Conservation (phyloP, 2,329 filamentous ascomycete genomes). For the Sclerotinia nivalis region DNA sequence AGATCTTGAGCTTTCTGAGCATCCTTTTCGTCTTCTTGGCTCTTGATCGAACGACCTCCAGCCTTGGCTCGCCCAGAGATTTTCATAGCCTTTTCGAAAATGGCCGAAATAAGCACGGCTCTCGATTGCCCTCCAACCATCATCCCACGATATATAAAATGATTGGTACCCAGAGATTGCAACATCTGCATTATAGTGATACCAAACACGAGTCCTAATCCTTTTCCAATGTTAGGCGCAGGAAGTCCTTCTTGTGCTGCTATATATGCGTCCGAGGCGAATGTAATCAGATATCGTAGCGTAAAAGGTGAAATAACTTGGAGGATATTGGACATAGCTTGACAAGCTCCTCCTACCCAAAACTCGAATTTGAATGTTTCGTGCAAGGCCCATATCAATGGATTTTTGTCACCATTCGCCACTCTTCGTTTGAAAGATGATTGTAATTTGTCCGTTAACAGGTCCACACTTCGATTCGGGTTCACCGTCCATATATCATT, state of each 20-base stretch:
- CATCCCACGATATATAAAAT: constrained; percentile 93
- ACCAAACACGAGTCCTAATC: constrained; percentile 80
- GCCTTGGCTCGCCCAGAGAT: constrained; percentile 86
- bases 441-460: constrained; percentile 66
- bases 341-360: constrained; percentile 76
- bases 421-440: constrained; percentile 69
- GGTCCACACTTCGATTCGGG: constrained; percentile 70
- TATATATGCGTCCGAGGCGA: constrained; percentile 75
- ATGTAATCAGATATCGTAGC: constrained; percentile 82
- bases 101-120: constrained; percentile 77
- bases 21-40: constrained; percentile 31
- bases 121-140: constrained; percentile 83
- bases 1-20: constrained; percentile 47
- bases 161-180: constrained; percentile 79
- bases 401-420: constrained; percentile 67
- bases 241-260: constrained; percentile 55
- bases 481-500: constrained; percentile 91
- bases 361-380: constrained; percentile 87
- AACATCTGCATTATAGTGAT: constrained; percentile 82
- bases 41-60: constrained; percentile 60
- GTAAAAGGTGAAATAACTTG: constrained; percentile 85
- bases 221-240: constrained; percentile 68
- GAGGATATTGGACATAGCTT: constrained; percentile 69
- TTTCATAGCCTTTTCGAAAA: constrained; percentile 91
- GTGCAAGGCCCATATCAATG: constrained; percentile 77